Evolutionary conservation across 2,329 filamentous ascomycete genomes (phyloP).

Genomic region (Fusarium sp.): DNA sequence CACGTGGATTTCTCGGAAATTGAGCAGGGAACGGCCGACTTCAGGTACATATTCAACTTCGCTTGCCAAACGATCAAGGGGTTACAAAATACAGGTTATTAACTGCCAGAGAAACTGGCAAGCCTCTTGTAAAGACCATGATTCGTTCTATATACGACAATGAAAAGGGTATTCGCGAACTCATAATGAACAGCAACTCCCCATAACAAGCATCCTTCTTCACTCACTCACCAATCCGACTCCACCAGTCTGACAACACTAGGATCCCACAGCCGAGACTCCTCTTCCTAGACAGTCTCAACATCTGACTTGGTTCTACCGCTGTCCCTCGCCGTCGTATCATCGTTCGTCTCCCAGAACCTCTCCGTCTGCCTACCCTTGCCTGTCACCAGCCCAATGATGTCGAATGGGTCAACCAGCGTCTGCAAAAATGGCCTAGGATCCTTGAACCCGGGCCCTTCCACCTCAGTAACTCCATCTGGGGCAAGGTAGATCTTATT

Average conservation of each 20-base stretch:
- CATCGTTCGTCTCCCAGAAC: conserved; percentile 48
- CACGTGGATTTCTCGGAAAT: conserved; percentile 1
- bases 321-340: neutral
- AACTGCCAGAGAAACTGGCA: neutral
- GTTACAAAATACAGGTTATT: neutral
- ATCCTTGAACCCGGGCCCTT: conserved; percentile 59
- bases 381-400: conserved; percentile 48
- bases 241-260: neutral
- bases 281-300: conserved; percentile 9
- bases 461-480: conserved; percentile 59
- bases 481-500: conserved; percentile 59
- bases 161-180: neutral
- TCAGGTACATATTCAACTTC: neutral
- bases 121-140: neutral
- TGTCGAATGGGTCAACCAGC: conserved; percentile 53
- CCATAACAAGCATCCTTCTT: neutral
- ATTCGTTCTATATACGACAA: neutral
- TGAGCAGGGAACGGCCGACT: neutral
- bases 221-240: neutral
- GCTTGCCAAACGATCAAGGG: neutral
- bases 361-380: conserved; percentile 44
- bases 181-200: neutral
- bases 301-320: conserved; percentile 10
- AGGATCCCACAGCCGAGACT: neutral
- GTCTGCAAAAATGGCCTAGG: conserved; percentile 54